A percentile compares a stretch with the other conserved stretches of the same genome.
Evolutionary conservation across 2,329 filamentous ascomycete genomes (phyloP).

Genomic region (Penicillium polonicum): DNA sequence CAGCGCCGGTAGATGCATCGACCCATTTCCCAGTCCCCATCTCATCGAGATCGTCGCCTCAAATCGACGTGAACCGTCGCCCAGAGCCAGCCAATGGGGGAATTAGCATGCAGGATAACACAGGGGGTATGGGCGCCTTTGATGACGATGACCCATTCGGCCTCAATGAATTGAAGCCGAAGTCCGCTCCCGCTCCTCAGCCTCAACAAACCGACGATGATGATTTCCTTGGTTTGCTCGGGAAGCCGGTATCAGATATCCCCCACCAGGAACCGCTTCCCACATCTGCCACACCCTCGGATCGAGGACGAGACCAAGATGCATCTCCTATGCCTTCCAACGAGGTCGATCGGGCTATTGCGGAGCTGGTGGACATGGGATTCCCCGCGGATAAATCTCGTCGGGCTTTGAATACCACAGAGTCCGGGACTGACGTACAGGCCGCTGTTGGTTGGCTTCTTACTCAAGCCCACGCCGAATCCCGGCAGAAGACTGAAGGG

Average conservation of each 20-base stretch:
- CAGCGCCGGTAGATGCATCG: slow-evolving; percentile 58
- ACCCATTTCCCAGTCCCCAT: slow-evolving; percentile 56
- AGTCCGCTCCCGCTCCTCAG: slow-evolving; percentile 49
- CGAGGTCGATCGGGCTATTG: slow-evolving; percentile 74
- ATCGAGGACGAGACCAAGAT: slow-evolving; percentile 13
- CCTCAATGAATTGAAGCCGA: slow-evolving; percentile 62
- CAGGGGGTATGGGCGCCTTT: slow-evolving; percentile 37
- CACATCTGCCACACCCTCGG: slow-evolving; percentile 14
- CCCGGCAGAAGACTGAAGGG: slow-evolving; percentile 64
- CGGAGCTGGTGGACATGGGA: slow-evolving; percentile 91
- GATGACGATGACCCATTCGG: slow-evolving; percentile 88
- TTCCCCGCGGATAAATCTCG: slow-evolving; percentile 83
- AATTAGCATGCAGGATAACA: slow-evolving; percentile 20
- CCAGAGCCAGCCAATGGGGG: slow-evolving; percentile 15
- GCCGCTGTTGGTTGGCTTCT: slow-evolving; percentile 85
- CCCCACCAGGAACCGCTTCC: slow-evolving; percentile 34
- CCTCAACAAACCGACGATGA: slow-evolving; percentile 56
- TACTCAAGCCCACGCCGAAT: slow-evolving; percentile 83
- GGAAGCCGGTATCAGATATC: slow-evolving; percentile 58
- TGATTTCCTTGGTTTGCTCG: slow-evolving; percentile 62
- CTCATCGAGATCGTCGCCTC: slow-evolving; percentile 32
- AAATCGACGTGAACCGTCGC: slow-evolving; percentile 15
- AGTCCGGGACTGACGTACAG: slow-evolving; percentile 76
- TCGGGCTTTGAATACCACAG: slow-evolving; percentile 75
- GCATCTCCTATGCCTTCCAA: slow-evolving; percentile 35